These are phyloP conservation scores for Oryza longistaminata DNA, from an alignment of 176 grass and related monocot species.

Conservation along the genomic window DNA sequence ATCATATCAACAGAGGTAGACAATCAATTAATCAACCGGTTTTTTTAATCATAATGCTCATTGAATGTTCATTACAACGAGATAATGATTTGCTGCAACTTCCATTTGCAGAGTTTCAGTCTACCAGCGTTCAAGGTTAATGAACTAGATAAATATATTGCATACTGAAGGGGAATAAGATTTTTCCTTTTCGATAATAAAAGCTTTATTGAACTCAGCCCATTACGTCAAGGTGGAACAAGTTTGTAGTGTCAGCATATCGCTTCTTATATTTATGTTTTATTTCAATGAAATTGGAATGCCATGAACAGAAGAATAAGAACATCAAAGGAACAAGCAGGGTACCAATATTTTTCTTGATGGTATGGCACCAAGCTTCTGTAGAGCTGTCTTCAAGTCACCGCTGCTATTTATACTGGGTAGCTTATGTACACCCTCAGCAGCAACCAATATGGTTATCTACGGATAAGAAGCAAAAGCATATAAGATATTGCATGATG, in stretches of 20 bases:
- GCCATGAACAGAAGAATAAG: neutral
- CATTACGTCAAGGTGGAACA: neutral
- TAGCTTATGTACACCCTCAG: slow-evolving; percentile 82
- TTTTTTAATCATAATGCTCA: neutral
- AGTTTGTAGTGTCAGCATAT: neutral
- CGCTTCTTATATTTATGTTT: neutral
- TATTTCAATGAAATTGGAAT: neutral
- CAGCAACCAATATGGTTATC: slow-evolving; percentile 65
- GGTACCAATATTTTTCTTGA: slow-evolving; percentile 89
- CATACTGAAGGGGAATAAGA: neutral
- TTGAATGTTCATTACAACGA: neutral
- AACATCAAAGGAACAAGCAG: slow-evolving; percentile 13
- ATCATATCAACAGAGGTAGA: neutral
- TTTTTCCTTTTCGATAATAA: too few species aligned
- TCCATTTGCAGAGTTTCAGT: neutral
- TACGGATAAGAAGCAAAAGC: neutral
- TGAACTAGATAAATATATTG: neutral
- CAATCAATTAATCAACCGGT: neutral
- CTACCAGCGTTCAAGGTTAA: neutral
- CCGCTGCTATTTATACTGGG: slow-evolving; percentile 81
- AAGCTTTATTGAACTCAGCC: too few species aligned
- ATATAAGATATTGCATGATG: slow-evolving; percentile 6
- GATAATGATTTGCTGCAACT: neutral
- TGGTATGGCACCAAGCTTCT: slow-evolving; percentile 80
- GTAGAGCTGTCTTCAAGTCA: slow-evolving; percentile 80